Percentiles rank a stretch among this genome's conserved stretches.
Evolutionary conservation across 2,329 filamentous ascomycete species (phyloP).

Genomic region (Verruconis gallopava): DNA sequence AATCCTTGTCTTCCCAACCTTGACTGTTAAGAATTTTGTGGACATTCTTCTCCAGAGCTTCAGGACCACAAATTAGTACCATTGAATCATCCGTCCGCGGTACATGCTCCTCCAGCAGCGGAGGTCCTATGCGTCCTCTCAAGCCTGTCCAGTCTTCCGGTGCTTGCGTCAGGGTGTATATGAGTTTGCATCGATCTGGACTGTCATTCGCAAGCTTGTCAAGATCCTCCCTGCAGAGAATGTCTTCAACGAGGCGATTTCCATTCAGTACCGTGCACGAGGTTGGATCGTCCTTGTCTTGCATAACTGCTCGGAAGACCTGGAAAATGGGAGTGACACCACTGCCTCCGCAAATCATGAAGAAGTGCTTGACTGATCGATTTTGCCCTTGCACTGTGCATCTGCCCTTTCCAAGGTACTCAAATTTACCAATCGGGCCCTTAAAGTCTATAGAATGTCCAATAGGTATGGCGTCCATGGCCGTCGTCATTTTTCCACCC

Average conservation of each 20-base stretch:
- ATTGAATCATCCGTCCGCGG: constrained; percentile 37
- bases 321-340: constrained; percentile 89
- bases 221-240: constrained; percentile 64
- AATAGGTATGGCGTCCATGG: constrained; percentile 58
- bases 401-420: constrained; percentile 56
- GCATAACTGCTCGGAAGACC: constrained; percentile 61
- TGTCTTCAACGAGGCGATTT: constrained; percentile 66
- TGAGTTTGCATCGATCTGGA: constrained; percentile 44
- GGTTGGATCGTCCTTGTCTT: constrained; percentile 50
- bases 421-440: constrained; percentile 75
- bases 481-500: constrained; percentile 73
- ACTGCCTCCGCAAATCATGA: constrained; percentile 82
- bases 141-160: constrained; percentile 53
- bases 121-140: constrained; percentile 51
- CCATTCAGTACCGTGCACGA: constrained; percentile 63
- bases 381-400: constrained; percentile 47
- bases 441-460: constrained; percentile 73
- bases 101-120: constrained; percentile 48
- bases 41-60: constrained; percentile 56
- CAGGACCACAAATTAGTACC: constrained; percentile 70
- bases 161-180: constrained; percentile 57
- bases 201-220: constrained; percentile 47
- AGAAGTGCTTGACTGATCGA: constrained; percentile 50
- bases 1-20: constrained; percentile 60
- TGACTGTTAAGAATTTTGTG: constrained; percentile 42